Percentiles rank a stretch among this genome's conserved stretches.
Evolutionary conservation across 495 filamentous ascomycete genomes (phyloP).

Genomic region (Chaetomium tenue): DNA sequence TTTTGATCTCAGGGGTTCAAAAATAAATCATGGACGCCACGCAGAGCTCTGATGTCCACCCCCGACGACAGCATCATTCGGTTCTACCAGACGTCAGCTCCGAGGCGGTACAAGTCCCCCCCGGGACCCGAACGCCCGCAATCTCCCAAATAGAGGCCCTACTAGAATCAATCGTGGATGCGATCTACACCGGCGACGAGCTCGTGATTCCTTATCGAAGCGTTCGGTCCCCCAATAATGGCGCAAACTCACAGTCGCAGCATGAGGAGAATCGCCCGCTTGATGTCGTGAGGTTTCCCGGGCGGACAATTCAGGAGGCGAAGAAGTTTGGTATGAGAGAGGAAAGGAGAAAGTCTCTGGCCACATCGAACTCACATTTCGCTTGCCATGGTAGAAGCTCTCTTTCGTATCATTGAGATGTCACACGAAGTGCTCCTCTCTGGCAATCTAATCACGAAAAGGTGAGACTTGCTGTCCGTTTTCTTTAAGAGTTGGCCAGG

Average conservation of each 20-base stretch:
- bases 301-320: slow-evolving; percentile 37
- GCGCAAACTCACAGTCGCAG: neutral
- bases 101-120: slow-evolving; percentile 20
- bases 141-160: slow-evolving; percentile 54
- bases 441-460: slow-evolving; percentile 69
- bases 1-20: slow-evolving; percentile 5
- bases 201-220: slow-evolving; percentile 47
- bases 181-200: slow-evolving; percentile 41
- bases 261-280: slow-evolving; percentile 17
- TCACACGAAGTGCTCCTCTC: slow-evolving; percentile 65
- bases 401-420: slow-evolving; percentile 67
- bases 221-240: slow-evolving; percentile 4
- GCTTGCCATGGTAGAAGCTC: slow-evolving; percentile 33
- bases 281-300: slow-evolving; percentile 39
- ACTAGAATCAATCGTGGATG: slow-evolving; percentile 52
- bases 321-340: slow-evolving; percentile 42
- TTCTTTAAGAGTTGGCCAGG: neutral
- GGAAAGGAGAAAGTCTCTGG: neutral
- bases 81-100: neutral
- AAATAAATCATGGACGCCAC: neutral
- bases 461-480: slow-evolving; percentile 47
- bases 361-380: neutral
- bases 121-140: slow-evolving; percentile 30
- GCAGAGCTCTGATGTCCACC: too few species aligned
- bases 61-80: neutral